Percentiles rank a stretch among this genome's conserved stretches.
These are phyloP conservation scores for Mollisiaceae sp. DNA, from an alignment of 2,329 filamentous ascomycete species.

Conservation along the genomic window DNA sequence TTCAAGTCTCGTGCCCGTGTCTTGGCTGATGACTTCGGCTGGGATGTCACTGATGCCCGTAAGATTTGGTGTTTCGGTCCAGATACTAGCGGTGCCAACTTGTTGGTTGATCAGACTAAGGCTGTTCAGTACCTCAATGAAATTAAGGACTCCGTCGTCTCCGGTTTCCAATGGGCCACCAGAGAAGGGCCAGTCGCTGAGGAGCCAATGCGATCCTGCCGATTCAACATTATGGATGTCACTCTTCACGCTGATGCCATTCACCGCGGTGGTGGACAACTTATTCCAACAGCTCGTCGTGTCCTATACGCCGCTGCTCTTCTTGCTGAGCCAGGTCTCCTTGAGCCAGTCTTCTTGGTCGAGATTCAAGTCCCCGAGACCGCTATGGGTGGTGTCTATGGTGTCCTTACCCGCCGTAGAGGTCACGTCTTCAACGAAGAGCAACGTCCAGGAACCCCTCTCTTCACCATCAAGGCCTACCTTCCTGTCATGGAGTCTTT, in stretches of 20 bases:
- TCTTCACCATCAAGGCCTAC: slow-evolving; percentile 99
- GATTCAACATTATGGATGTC: slow-evolving; percentile 99
- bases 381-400: slow-evolving; percentile 99
- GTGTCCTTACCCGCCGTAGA: slow-evolving; percentile 95
- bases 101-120: slow-evolving; percentile 99
- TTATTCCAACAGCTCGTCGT: slow-evolving; percentile 98
- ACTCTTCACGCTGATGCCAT: slow-evolving; percentile 99
- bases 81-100: slow-evolving; percentile 96
- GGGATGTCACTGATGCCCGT: slow-evolving; percentile 99
- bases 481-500: slow-evolving; percentile 96
- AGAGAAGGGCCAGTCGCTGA: slow-evolving; percentile 97
- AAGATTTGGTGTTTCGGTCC: slow-evolving; percentile 99
- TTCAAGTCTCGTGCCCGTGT: slow-evolving; percentile 98
- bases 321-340: slow-evolving; percentile 86
- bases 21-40: slow-evolving; percentile 95
- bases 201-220: slow-evolving; percentile 95
- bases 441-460: slow-evolving; percentile 97
- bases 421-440: slow-evolving; percentile 99
- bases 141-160: slow-evolving; percentile 99
- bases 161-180: slow-evolving; percentile 99
- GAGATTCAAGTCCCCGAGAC: slow-evolving; percentile 99
- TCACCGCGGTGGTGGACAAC: slow-evolving; percentile 98
- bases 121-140: slow-evolving; percentile 99
- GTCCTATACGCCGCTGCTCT: slow-evolving; percentile 93
- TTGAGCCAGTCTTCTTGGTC: slow-evolving; percentile 98